Percentiles rank a stretch among this genome's conserved stretches.
Conservation (phyloP, 1,284 basidiomycete genomes). For the Papiliotrema nemorosa region DNA sequence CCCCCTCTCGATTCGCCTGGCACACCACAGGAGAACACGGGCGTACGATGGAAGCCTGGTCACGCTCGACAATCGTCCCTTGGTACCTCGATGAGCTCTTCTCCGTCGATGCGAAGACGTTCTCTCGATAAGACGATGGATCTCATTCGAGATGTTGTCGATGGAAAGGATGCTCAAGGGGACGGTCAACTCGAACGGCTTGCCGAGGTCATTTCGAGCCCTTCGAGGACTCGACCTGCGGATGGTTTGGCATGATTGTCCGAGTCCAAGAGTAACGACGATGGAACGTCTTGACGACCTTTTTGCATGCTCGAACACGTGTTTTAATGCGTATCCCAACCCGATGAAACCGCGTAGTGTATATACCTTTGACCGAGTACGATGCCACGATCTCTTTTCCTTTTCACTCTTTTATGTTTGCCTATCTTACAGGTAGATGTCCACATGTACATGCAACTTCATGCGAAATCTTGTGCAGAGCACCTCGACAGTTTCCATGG, state of each 20-base stretch:
- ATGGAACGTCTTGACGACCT: no score
- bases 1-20: constrained; percentile 20
- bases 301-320: no score
- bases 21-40: constrained; percentile 42
- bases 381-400: no score
- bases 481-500: no score
- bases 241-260: constrained; percentile 4
- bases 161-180: constrained; percentile 57
- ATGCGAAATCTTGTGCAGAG: no score
- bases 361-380: no score
- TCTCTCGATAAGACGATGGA: constrained; percentile 95
- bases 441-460: no score
- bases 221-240: constrained; percentile 10
- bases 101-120: constrained; percentile 84
- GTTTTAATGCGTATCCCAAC: no score
- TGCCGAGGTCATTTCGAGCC: constrained; percentile 48
- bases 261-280: no score
- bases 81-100: constrained; percentile 87
- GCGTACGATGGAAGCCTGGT: constrained; percentile 52
- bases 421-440: no score
- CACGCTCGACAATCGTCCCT: constrained; percentile 84
- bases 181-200: constrained; percentile 44
- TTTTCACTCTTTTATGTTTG: no score
- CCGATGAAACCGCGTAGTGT: no score
- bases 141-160: constrained; percentile 84